Percentiles rank a stretch among this genome's conserved stretches.
Conservation (phyloP, 495 filamentous ascomycete genomes). For the Parathielavia hyrcaniae region DNA sequence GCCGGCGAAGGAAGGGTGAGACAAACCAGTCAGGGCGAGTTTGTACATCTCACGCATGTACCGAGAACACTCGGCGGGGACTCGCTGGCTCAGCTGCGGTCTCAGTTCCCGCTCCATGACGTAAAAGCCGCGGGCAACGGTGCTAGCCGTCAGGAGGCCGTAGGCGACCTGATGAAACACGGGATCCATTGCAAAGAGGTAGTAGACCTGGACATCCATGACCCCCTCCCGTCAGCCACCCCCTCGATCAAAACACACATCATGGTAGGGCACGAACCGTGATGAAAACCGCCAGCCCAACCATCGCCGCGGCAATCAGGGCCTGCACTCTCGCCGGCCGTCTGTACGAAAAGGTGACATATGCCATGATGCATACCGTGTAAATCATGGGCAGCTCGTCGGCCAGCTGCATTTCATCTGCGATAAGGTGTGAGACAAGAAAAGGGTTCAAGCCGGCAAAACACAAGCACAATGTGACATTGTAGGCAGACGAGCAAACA, state of each 20-base stretch:
- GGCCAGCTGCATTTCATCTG: slow-evolving; percentile 95
- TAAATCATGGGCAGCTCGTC: slow-evolving; percentile 98
- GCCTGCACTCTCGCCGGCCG: slow-evolving; percentile 49
- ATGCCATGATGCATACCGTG: slow-evolving; percentile 82
- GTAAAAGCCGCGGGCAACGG: slow-evolving; percentile 77
- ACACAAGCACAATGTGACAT: background rate
- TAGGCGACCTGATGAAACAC: slow-evolving; percentile 89
- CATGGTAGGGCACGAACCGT: slow-evolving; percentile 44
- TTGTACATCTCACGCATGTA: slow-evolving; percentile 72
- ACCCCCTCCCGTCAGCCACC: background rate
- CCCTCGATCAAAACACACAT: background rate
- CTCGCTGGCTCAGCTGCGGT: slow-evolving; percentile 46
- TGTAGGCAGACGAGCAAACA: background rate
- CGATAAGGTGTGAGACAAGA: slow-evolving; percentile 15
- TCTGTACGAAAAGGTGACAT: slow-evolving; percentile 75
- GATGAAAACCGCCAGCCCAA: slow-evolving; percentile 67
- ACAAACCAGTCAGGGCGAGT: slow-evolving; percentile 44
- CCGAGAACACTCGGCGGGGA: slow-evolving; percentile 50
- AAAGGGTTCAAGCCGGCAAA: background rate
- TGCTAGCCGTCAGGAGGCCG: slow-evolving; percentile 66
- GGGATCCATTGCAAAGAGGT: slow-evolving; percentile 89
- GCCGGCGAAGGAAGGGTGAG: background rate
- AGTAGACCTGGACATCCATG: slow-evolving; percentile 57
- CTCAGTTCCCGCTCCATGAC: slow-evolving; percentile 81
- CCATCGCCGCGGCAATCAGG: slow-evolving; percentile 54